Base-by-base conservation (phyloP, 2,329 filamentous ascomycete species). In the Chaetothyriales sp. region DNA sequence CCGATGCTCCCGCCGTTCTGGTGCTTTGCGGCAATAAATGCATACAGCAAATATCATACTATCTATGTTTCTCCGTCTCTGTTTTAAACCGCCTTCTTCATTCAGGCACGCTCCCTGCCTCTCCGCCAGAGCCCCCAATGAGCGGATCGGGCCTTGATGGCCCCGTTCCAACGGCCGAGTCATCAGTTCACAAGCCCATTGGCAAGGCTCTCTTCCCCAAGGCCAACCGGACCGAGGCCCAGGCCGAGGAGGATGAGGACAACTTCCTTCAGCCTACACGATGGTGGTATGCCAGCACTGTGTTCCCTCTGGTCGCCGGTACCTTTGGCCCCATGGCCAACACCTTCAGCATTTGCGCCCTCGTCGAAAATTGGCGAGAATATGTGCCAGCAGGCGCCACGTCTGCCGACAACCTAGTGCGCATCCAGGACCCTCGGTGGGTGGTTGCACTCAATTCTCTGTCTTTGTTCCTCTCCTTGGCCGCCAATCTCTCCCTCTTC, bases 261-360 rank as follows among this genome's bases (percentile, higher is more conserved):
- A 52, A 48, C 48, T 55, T 55, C 43, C 44, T 64, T 6, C 57
- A 64, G 19, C 59, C 63, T n/a, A 61, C 62, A 7, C 55, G 71
- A 50, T 80, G 76, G 76, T 81, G 77, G 77, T 75, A 80, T 59
- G 76, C 76, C 2, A 77, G 73, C 18, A 80, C 77, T 7, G 75
- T 71, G 28, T 75, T 73, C 57, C 78, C 78, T 12, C 65, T 80
- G 2, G 65, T 79, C 36, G 77, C 77, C 60, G 68, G 68, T 44
- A 77, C 74, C 0, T 75, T 77, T 57, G 74, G 74, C 0, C 74
- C 74, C 2, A 73, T 77, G 64, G 73, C 74, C 5, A 76, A 71
- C 51, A 73, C 73, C 0, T 77, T 77, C 59, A 74, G 67, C 49
- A 69, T 77, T 46, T 76, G 73, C 56, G 76, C 77, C 9, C 65